Base-by-base conservation (phyloP, 331 rosid species). In the Prunus yedoensis region DNA sequence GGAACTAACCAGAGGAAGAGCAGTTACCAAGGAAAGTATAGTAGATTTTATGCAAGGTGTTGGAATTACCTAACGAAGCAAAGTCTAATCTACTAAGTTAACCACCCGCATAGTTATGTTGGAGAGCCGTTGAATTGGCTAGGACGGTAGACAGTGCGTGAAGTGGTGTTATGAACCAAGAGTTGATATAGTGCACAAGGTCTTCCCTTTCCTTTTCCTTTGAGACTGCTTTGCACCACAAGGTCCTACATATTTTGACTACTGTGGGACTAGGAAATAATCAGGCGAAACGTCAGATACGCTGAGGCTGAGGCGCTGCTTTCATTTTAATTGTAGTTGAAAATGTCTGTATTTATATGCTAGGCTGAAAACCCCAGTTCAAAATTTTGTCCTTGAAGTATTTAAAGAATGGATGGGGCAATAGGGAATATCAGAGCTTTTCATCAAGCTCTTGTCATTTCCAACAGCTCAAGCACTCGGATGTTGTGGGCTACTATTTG, bases 91-190 rank as follows among this genome's bases (percentile, higher is more conserved):
- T 90, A 30, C 75, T 81, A 16, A 83, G 74, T 73, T 90, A 73
- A 87, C 93, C n/a, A n/a, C 23, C 96, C 96, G 0, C 79, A 77
- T 70, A 83, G 85, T 43, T 90, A 90, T 66, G 86, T 88, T n/a
- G 96, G 90, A 76, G 87, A 61, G 96, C 93, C 3, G 85, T 71
- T 73, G 83, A 87, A 60, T 75, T 90, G 87, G 96, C 96, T n/a
- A 87, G 79, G 82, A 78, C 73, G 49, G 88, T 87, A 4, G 93
- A 82, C 14, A 43, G 56, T 17, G 78, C 77, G 77, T 85, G 35
- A 27, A 27, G n/a, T n/a, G 66, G 14, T 21, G 30, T 27, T 27
- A 13, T 25, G 35, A 59, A 2, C 32, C 18, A 59, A 12, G 9
- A 25, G 8, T 59, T 59, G 62, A 59, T 25, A 25, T 59, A 35